Evolutionary conservation across 2,329 filamentous ascomycete species (phyloP), one percentile per base, ranked within the genome.

Genomic region (Neofusicoccum laricinum): DNA sequence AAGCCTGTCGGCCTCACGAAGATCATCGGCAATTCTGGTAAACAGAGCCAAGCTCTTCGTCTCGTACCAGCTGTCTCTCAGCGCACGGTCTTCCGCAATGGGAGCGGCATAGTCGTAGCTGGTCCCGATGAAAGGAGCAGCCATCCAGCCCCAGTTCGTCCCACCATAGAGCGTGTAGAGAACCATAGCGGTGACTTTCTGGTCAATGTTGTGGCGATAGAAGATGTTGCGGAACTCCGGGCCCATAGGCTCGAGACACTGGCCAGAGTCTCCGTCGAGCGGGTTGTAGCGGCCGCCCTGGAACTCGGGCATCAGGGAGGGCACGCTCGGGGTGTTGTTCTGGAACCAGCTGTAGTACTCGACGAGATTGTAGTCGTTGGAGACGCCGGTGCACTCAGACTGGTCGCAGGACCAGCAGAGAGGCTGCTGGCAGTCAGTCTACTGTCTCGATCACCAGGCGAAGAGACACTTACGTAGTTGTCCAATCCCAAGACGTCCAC

Each of bases 111-210:
- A 89, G 70, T 89, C 86, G 68, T 89, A 89, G 46, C 84, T 87
- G 4, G 83, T 85, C 1, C 81, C 85, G 41, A 86, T 85, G 1
- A 85, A 81, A 0, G 86, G 85, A 5, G 82, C 81, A 14, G 85
- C 83, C 40, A 87, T 76, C 57, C 82, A 82, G 5, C 86, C 86
- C 86, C 85, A 88, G 67, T 85, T 88, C 0, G 86, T 89, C 3
- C 87, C 87, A 4, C 87, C 87, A 61, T 83, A 89, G 61, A 87
- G 76, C 85, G 89, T 89, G 71, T 89, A 89, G 1, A 89, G 72
- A 30, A 82, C 86, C 63, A 88, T 81, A 0, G 84, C 85, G 0
- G 84, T 86, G 2, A 88, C 81, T 1, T 84, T 79, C 68, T 88
- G 84, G 34, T 80, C 84, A 36, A 89, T 83, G 61, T 88, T 81